Base-by-base conservation (phyloP, 192 early-diverging fungal species). In the Podila epigama region DNA sequence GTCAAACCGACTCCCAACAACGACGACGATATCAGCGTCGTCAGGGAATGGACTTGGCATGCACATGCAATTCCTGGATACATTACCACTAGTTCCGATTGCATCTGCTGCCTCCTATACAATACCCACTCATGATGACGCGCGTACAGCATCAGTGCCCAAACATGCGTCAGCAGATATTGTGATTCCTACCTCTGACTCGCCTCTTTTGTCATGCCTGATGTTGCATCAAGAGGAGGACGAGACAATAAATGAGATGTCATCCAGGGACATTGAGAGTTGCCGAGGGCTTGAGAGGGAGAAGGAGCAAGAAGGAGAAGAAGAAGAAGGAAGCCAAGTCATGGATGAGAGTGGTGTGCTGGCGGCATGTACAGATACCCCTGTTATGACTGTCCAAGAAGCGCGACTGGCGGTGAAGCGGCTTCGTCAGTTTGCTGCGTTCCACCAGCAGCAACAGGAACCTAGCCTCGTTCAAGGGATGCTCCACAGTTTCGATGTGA, bases 1-100 rank as follows among this genome's bases (percentile, higher is more conserved):
- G 11, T 12, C 1, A 39, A 10, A 22, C 3, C 36, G 37, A 40
- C 61, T 20, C n/a, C 10, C 20, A 15, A 25, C 64, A 5, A 16
- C 40, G 0, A 25, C 65, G 16, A 42, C 42, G 2, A 20, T 8
- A 22, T 58, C 53, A 13, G 18, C 66, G 16, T 13, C 29, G 13
- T 15, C 61, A 48, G 13, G 55, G 5, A 34, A 56, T 39, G 39
- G 58, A 18, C 16, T 48, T 15, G 44, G 25, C 16, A 55, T 66
- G 25, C 55, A 55, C 15, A 15, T 72, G 55, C 55, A 58, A 11
- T 72, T 60, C 40, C 51, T 60, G 3, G 50, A 64, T 7, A 56
- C 70, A 39, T 34, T 75, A 66, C 63, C 70, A 6, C 55, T 61
- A 6, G 39, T 51, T 5, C 20, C 62, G 2, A 32, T 22, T 32